Evolutionary conservation across 2,329 filamentous ascomycete species (phyloP).

Genomic region (Aspergillus latus): DNA sequence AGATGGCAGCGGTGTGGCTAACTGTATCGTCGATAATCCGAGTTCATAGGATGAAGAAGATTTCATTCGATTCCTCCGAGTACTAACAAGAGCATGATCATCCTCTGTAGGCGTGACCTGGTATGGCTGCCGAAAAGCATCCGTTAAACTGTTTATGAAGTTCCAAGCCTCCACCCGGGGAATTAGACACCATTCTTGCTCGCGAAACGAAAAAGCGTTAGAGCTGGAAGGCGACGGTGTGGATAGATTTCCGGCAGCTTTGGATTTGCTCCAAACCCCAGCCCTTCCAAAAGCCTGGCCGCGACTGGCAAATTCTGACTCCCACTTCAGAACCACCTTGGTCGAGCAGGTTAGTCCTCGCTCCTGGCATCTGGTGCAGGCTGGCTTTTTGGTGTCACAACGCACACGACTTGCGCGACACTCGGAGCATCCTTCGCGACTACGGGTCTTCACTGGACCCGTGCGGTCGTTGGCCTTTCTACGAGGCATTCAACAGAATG

Average conservation of each 20-base stretch:
- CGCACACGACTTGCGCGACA: constrained; percentile 44
- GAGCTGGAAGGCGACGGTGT: constrained; percentile 21
- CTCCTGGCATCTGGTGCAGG: constrained; percentile 38
- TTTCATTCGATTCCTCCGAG: constrained; percentile 5
- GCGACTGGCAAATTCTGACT: constrained; percentile 42
- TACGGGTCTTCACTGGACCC: constrained; percentile 40
- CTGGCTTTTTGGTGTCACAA: constrained; percentile 42
- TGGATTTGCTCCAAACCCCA: constrained; percentile 42
- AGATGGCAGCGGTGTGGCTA: constrained; percentile 15
- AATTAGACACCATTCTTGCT: constrained; percentile 30
- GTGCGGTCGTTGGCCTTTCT: constrained; percentile 38
- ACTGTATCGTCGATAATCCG: constrained; percentile 1
- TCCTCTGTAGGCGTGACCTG: constrained; percentile 29
- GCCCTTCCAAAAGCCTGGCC: constrained; percentile 46
- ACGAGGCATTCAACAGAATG: constrained; percentile 33
- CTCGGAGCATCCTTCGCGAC: constrained; percentile 42
- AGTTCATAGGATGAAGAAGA: background rate
- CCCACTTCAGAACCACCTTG: constrained; percentile 40
- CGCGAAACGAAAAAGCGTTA: constrained; percentile 18
- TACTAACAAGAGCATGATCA: constrained; percentile 20
- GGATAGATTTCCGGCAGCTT: constrained; percentile 19
- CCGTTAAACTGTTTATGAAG: constrained; percentile 34
- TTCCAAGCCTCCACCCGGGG: constrained; percentile 31
- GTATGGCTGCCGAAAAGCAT: constrained; percentile 29
- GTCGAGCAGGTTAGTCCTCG: constrained; percentile 39